Base-by-base conservation (phyloP, 2,329 filamentous ascomycete genomes). In the Venturia aucupariae region DNA sequence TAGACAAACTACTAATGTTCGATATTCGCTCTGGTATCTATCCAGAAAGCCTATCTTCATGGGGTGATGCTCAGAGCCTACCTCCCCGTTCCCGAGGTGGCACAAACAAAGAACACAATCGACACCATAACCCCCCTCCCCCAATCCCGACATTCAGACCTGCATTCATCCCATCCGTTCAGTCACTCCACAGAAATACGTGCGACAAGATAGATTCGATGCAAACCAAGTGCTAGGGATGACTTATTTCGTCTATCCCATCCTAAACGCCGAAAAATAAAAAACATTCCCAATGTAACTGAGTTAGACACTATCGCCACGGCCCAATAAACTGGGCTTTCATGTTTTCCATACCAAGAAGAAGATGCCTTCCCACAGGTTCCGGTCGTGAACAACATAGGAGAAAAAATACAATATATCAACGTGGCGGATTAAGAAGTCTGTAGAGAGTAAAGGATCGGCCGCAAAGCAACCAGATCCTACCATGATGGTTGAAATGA, bases 1-100 rank as follows among this genome's bases (percentile, higher is more conserved):
- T 27, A 3, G n/a, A 44, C 11, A n/a, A 44, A 60, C 2, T 17
- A 60, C 2, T 17, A 42, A 60, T 27, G 19, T 60, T 7, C 27
- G 59, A 44, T 35, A 57, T 60, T 42, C 59, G 22, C 59, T 41
- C 35, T 60, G 38, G 38, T 44, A 13, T 42, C 38, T 44, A 60
- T 17, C 59, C 59, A 60, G 38, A 44, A 44, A 60, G 59, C 35
- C n/a, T 5, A 17, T 60, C 59, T 27, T 60, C 59, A 27, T 5
- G 32, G 41, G 35, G 41, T 30, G 30, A 57, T 35, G 15, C 51
- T 57, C 51, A 54, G 15, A 55, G 51, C 51, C 51, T 8, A 57
- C 51, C 24, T 30, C 19, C 6, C 46, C 48, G 30, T 54, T 48
- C 24, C 48, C 17, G 35, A 19, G 10, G n/a, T 35, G 30, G 27